A percentile compares a stretch with the other conserved stretches of the same genome.
phyloP scores from a whole-genome alignment of 1,139 yeast species.

The Kurtzmaniella quercitrusa region DNA sequence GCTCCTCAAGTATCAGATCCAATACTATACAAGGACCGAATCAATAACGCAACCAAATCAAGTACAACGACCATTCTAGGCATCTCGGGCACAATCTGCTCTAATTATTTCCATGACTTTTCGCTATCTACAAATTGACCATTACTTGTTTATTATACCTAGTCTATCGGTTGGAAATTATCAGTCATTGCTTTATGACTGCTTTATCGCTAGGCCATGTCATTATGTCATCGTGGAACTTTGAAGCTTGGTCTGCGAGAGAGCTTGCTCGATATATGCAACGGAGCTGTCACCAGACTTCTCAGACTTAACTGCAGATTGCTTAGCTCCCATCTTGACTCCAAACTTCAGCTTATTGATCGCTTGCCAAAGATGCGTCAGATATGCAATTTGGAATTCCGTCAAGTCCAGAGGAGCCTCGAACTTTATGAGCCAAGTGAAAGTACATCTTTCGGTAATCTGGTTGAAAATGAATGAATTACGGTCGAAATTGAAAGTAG shows the following conservation, averaged over 20 bases:
- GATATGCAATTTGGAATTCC: constrained; percentile 49
- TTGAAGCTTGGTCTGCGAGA: constrained; percentile 24
- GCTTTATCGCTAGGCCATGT: too few species aligned
- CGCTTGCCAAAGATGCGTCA: constrained; percentile 59
- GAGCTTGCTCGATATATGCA: constrained; percentile 24
- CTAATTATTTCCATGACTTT: too few species aligned
- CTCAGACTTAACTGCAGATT: too few species aligned
- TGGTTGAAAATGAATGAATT: constrained; percentile 62
- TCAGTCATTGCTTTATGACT: constrained; percentile 16
- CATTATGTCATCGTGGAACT: constrained; percentile 20
- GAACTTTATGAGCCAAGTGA: constrained; percentile 66
- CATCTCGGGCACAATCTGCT: too few species aligned
- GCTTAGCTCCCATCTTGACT: background rate
- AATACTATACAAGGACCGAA: too few species aligned
- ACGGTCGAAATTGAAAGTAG: constrained; percentile 58
- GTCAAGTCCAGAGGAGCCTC: constrained; percentile 32
- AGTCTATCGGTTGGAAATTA: background rate
- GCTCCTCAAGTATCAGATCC: too few species aligned
- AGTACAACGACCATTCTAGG: too few species aligned
- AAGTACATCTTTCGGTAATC: constrained; percentile 16
- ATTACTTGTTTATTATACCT: background rate
- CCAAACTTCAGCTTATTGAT: constrained; percentile 50
- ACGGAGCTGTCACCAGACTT: background rate
- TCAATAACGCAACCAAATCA: too few species aligned
- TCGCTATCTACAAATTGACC: too few species aligned